Evolutionary conservation across 495 filamentous ascomycete species (phyloP).

Genomic region (Glonium stellatum): DNA sequence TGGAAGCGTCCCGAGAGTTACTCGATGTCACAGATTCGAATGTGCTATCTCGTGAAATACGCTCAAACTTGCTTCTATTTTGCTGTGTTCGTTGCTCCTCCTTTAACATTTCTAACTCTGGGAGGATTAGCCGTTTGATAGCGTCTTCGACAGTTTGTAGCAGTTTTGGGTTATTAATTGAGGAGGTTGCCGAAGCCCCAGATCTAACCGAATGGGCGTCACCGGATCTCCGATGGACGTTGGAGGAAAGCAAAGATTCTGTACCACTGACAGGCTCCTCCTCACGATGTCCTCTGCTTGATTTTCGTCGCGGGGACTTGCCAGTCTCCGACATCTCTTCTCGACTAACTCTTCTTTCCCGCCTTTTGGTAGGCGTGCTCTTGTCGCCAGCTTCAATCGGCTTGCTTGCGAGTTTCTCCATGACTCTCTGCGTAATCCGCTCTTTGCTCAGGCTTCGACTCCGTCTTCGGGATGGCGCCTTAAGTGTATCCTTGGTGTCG

Average conservation of each 20-base stretch:
- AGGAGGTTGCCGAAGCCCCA: slow-evolving; percentile 67
- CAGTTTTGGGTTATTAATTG: slow-evolving; percentile 91
- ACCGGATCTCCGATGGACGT: slow-evolving; percentile 63
- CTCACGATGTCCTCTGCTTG: slow-evolving; percentile 48
- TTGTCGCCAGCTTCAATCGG: slow-evolving; percentile 46
- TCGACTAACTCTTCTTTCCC: slow-evolving; percentile 51
- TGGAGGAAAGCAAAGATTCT: slow-evolving; percentile 67
- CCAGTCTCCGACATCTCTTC: slow-evolving; percentile 55
- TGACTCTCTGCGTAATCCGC: slow-evolving; percentile 61
- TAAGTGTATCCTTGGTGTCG: slow-evolving; percentile 47
- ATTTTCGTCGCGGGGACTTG: slow-evolving; percentile 42
- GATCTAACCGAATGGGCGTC: slow-evolving; percentile 72
- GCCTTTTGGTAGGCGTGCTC: slow-evolving; percentile 39
- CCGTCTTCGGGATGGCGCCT: slow-evolving; percentile 55
- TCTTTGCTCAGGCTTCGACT: slow-evolving; percentile 71
- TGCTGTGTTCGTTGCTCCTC: slow-evolving; percentile 68
- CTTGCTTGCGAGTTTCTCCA: slow-evolving; percentile 51
- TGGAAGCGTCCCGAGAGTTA: slow-evolving; percentile 54
- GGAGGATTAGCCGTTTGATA: slow-evolving; percentile 83
- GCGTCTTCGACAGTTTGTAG: slow-evolving; percentile 94
- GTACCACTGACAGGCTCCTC: slow-evolving; percentile 59
- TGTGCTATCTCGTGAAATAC: slow-evolving; percentile 42
- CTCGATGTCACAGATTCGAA: slow-evolving; percentile 44
- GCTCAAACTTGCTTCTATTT: slow-evolving; percentile 54
- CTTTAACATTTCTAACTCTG: slow-evolving; percentile 85